Percentiles rank a stretch among this genome's conserved stretches.
Conservation (phyloP, 2,329 filamentous ascomycete species). For the Colletotrichum coccodes region DNA sequence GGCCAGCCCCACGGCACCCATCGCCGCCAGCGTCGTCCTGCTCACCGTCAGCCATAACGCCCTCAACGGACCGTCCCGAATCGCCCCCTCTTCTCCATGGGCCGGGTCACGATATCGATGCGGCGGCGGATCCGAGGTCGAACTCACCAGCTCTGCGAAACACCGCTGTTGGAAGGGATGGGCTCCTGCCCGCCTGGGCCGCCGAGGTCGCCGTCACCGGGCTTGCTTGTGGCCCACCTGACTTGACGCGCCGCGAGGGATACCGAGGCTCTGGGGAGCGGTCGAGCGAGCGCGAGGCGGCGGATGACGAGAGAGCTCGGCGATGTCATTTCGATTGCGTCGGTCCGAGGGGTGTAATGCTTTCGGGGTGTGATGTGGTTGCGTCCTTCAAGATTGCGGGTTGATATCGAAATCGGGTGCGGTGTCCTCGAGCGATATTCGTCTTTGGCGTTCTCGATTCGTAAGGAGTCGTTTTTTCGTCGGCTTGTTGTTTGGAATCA, state of each 20-base stretch:
- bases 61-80: no score
- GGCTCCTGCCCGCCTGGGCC: conserved; percentile 31
- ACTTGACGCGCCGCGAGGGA: conserved; percentile 1
- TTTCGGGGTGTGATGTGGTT: background rate
- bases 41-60: background rate
- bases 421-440: background rate
- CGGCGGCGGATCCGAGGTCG: fast-evolving
- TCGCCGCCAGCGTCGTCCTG: conserved; percentile 27
- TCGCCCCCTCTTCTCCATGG: no score
- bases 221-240: background rate
- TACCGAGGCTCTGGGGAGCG: background rate
- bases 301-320: background rate
- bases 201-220: conserved; percentile 27
- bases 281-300: background rate
- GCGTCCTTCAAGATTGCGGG: background rate
- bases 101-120: no score
- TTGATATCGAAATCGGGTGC: no score
- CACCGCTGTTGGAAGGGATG: conserved; percentile 3
- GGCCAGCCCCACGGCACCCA: conserved; percentile 18
- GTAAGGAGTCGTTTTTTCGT: background rate
- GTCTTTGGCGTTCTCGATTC: no score
- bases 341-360: no score
- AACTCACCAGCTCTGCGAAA: conserved; percentile 24
- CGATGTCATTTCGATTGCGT: conserved; percentile 9
- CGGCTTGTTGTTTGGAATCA: background rate